Conservation (phyloP, 2,329 filamentous ascomycete genomes). For the Neofusicoccum kwambonambiense region DNA sequence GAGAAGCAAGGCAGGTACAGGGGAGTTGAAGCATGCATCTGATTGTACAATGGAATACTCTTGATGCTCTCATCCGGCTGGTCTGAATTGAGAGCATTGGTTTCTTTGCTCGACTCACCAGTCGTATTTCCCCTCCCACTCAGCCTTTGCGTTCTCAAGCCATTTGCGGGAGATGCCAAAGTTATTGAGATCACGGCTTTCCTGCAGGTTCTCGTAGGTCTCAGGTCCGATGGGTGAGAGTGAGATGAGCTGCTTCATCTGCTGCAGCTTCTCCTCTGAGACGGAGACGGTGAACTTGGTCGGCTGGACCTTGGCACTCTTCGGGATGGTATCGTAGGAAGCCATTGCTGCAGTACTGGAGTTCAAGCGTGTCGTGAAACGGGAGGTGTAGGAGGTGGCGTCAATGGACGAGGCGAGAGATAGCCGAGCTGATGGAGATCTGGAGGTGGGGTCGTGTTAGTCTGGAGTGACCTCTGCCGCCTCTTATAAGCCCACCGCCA, state of each 20-base stretch:
- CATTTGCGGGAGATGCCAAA: slow-evolving; percentile 35
- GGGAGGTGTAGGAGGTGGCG: not conserved
- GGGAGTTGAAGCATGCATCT: no score
- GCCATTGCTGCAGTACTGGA: slow-evolving; percentile 6
- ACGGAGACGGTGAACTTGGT: slow-evolving; percentile 31
- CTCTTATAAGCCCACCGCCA: not conserved
- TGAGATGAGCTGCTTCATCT: slow-evolving; percentile 37
- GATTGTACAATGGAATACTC: no score
- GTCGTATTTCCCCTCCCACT: slow-evolving; percentile 40
- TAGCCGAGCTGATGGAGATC: not conserved
- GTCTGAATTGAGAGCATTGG: no score
- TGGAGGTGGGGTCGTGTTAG: not conserved
- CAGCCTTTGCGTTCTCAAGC: slow-evolving; percentile 35
- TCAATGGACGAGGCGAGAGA: not conserved
- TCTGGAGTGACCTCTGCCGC: not conserved
- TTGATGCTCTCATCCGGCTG: no score
- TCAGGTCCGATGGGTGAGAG: slow-evolving; percentile 34
- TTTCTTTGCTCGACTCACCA: slow-evolving; percentile 27
- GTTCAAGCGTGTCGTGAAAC: not conserved
- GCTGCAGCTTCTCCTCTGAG: slow-evolving; percentile 32
- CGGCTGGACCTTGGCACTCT: slow-evolving; percentile 7
- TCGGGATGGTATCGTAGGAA: slow-evolving; percentile 16
- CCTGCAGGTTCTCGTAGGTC: slow-evolving; percentile 30
- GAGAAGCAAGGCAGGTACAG: no score
- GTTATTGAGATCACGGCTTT: slow-evolving; percentile 23